Percentiles rank a stretch among this genome's conserved stretches.
phyloP scores from a whole-genome alignment of 805 yeast genomes.

The Hanseniaspora hatyaiensis region DNA sequence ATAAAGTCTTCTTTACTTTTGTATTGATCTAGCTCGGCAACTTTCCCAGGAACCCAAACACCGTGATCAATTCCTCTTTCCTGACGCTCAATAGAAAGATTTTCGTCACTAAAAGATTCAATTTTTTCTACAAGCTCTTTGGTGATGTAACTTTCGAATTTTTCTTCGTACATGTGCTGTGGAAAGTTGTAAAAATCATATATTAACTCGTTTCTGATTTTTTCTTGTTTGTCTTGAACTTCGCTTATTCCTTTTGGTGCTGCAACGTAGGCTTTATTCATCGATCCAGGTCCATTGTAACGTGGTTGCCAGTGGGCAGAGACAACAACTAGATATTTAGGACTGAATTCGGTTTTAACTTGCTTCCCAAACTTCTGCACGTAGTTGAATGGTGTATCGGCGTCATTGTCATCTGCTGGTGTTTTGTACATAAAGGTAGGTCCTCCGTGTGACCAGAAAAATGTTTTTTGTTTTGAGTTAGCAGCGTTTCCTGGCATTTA shows the following conservation, averaged over 20 bases:
- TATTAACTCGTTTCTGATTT: conserved; percentile 42
- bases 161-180: conserved; percentile 45
- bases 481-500: not conserved
- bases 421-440: conserved; percentile 56
- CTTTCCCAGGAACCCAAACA: conserved; percentile 67
- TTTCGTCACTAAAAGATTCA: not conserved
- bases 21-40: conserved; percentile 40
- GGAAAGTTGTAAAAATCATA: conserved; percentile 75
- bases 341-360: conserved; percentile 41
- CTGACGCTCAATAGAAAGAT: conserved; percentile 14
- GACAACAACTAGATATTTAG: conserved; percentile 53
- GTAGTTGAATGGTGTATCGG: conserved; percentile 43
- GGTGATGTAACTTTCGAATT: conserved; percentile 37
- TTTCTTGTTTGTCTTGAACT: not conserved
- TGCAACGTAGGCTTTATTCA: conserved; percentile 2
- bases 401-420: conserved; percentile 30
- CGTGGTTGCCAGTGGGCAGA: conserved; percentile 71
- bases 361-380: conserved; percentile 40
- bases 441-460: conserved; percentile 71
- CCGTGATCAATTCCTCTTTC: conserved; percentile 71
- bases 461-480: conserved; percentile 36
- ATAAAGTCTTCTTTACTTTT: conserved; percentile 7
- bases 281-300: conserved; percentile 26
- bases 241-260: not conserved
- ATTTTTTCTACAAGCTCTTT: conserved; percentile 29